Conservation (phyloP, 768 basidiomycete species). For the Rhizopogon sp. region DNA sequence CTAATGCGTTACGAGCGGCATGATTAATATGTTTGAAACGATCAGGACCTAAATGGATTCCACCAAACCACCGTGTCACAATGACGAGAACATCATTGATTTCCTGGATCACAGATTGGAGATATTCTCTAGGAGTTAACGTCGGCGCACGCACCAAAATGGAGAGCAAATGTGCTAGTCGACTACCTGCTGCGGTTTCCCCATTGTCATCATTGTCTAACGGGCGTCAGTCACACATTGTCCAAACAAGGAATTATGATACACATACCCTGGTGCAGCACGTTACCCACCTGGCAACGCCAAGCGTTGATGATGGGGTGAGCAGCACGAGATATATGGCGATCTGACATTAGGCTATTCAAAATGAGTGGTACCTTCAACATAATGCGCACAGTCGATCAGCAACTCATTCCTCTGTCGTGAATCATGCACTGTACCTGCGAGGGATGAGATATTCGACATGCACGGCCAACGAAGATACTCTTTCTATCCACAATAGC, state of each 20-base stretch:
- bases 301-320: slow-evolving; percentile 83
- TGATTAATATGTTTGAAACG: slow-evolving; percentile 93
- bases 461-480: slow-evolving; percentile 81
- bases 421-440: slow-evolving; percentile 44
- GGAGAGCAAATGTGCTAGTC: slow-evolving; percentile 86
- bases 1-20: slow-evolving; percentile 87
- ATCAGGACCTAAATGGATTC: slow-evolving; percentile 86
- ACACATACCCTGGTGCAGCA: slow-evolving; percentile 68
- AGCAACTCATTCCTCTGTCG: slow-evolving; percentile 7
- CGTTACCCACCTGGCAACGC: slow-evolving; percentile 62
- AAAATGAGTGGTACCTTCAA: slow-evolving; percentile 64
- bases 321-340: slow-evolving; percentile 67
- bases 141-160: slow-evolving; percentile 54
- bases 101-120: slow-evolving; percentile 42
- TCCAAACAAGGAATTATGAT: not conserved
- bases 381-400: not conserved
- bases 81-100: slow-evolving; percentile 81
- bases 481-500: slow-evolving; percentile 86
- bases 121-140: not conserved
- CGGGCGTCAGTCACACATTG: slow-evolving; percentile 1
- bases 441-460: slow-evolving; percentile 69
- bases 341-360: slow-evolving; percentile 62
- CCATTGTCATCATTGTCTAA: slow-evolving; percentile 94
- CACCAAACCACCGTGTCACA: slow-evolving; percentile 93
- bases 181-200: slow-evolving; percentile 87